Conservation (phyloP, 129 eudicot species). For the Saposhnikovia divaricata region DNA sequence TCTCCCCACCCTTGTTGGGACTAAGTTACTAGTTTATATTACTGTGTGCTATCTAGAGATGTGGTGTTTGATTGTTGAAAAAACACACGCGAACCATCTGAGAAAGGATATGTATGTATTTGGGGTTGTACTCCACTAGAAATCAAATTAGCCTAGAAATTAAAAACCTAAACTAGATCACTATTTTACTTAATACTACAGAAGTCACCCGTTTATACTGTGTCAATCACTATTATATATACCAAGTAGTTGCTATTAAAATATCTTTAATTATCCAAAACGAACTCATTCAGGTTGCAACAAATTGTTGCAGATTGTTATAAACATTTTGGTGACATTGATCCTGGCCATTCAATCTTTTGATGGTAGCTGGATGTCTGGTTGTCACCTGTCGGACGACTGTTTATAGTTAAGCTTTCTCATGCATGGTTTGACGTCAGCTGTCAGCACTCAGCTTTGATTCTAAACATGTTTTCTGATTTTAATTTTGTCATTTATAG, state of each 20-base stretch:
- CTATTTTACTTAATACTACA: no score
- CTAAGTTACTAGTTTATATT: no score
- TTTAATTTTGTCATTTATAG: conserved; percentile 20
- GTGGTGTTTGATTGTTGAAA: no score
- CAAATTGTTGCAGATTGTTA: not conserved
- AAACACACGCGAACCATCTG: no score
- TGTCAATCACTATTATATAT: no score
- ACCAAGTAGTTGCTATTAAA: not conserved
- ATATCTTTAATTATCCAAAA: not conserved
- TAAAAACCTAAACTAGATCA: no score
- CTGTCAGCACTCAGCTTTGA: not conserved
- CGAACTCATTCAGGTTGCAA: not conserved
- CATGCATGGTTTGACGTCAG: not conserved
- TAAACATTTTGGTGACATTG: not conserved
- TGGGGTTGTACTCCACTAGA: no score
- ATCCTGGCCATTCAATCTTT: not conserved
- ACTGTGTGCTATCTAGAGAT: no score
- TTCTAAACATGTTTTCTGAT: not conserved
- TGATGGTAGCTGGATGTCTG: not conserved
- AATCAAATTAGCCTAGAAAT: no score
- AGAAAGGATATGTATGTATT: no score
- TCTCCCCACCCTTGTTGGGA: no score
- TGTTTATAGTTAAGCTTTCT: not conserved
- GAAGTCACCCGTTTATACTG: no score
- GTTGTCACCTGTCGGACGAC: not conserved